phyloP scores from a whole-genome alignment of 2,329 filamentous ascomycete species.

The Pseudogymnoascus pannorum region DNA sequence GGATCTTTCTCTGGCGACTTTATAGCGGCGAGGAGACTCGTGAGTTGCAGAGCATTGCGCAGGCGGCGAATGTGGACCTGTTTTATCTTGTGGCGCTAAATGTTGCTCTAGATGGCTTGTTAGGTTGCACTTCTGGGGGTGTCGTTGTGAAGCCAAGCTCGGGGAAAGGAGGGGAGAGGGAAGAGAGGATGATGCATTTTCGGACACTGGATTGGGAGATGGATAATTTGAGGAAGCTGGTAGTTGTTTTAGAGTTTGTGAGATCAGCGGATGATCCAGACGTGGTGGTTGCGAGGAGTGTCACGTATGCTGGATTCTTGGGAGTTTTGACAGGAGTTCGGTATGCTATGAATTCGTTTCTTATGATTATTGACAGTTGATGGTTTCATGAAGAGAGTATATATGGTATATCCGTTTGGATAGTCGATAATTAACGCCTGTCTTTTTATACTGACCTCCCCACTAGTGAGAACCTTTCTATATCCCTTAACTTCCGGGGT shows the following conservation, averaged over 20 bases:
- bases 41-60: slow-evolving; percentile 52
- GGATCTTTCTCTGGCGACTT: slow-evolving; percentile 42
- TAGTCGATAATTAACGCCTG: neutral
- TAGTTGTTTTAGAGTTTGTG: slow-evolving; percentile 34
- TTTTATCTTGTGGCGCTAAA: slow-evolving; percentile 57
- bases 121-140: slow-evolving; percentile 58
- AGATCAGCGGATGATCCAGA: slow-evolving; percentile 25
- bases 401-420: neutral
- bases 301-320: slow-evolving; percentile 46
- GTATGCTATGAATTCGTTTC: slow-evolving; percentile 19
- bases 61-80: slow-evolving; percentile 43
- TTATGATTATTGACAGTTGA: neutral
- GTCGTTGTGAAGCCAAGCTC: slow-evolving; percentile 25
- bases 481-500: slow-evolving; percentile 45
- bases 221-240: slow-evolving; percentile 33
- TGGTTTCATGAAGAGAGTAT: no score
- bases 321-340: slow-evolving; percentile 44
- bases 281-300: slow-evolving; percentile 37
- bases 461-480: slow-evolving; percentile 34
- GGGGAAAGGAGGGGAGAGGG: slow-evolving; percentile 9
- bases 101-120: slow-evolving; percentile 53
- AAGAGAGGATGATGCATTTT: slow-evolving; percentile 43
- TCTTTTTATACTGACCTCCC: neutral
- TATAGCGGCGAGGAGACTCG: slow-evolving; percentile 49
- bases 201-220: slow-evolving; percentile 44